Percentiles rank a stretch among this genome's conserved stretches.
These are phyloP conservation scores for Fraxinus paxiana DNA, from an alignment of 305 asterid species.

Conservation along the genomic window DNA sequence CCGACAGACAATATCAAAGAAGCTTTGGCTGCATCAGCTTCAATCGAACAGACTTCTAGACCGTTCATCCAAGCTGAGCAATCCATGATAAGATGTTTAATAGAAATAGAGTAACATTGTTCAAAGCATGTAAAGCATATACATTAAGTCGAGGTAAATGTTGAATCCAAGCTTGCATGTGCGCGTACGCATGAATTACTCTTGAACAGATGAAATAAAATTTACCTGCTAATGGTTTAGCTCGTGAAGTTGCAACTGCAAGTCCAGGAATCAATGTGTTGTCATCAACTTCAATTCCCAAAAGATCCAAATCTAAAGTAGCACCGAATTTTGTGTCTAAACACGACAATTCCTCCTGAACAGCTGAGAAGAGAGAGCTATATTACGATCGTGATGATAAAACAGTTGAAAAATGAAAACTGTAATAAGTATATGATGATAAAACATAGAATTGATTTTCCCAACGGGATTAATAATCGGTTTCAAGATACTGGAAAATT, in stretches of 20 bases:
- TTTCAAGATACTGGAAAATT: not conserved
- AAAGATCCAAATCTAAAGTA: constrained; percentile 78
- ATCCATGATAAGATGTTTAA: not conserved
- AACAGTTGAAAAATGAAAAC: not conserved
- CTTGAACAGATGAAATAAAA: not conserved
- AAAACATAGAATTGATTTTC: not conserved
- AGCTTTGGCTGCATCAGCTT: constrained; percentile 58
- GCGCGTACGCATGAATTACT: not conserved
- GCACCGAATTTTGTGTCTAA: constrained; percentile 64
- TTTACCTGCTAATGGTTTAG: constrained; percentile 81
- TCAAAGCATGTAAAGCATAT: not conserved
- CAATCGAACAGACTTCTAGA: constrained; percentile 75
- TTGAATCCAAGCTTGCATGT: not conserved
- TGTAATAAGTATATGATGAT: not conserved
- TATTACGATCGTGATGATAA: not conserved
- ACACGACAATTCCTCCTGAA: constrained; percentile 65
- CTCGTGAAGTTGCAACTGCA: constrained; percentile 86
- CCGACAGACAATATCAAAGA: constrained; percentile 66
- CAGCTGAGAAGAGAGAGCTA: constrained; percentile 44
- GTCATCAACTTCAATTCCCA: constrained; percentile 80
- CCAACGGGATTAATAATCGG: not conserved
- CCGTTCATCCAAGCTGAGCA: constrained; percentile 93
- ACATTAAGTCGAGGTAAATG: not conserved
- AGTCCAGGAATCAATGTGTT: constrained; percentile 81
- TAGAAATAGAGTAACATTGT: not conserved